Evolutionary conservation across 257 asterid species (phyloP), one percentile per base, ranked within the genome.

Genomic region (Cruciata laevipes): DNA sequence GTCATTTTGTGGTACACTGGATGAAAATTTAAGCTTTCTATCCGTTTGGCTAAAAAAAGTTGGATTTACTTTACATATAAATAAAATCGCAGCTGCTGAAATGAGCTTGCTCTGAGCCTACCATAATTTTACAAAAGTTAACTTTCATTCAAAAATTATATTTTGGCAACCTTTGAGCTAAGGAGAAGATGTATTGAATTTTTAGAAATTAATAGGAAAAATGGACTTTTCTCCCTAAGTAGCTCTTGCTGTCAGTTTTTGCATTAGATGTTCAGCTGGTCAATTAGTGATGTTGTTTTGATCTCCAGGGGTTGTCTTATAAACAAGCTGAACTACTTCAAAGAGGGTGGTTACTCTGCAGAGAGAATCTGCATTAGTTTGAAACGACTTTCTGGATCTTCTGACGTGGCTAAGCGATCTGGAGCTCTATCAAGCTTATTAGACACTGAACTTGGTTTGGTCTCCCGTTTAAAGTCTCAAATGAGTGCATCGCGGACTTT

Each of bases 261-360:
- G 40, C 58, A 7, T 52, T n/a, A 31, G 44, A 20, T 32, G 33
- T 53, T 14, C 32, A 31, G 21, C 37, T 37, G 33, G 33, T 32
- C n/a, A 51, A n/a, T 67, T 23, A 31, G 20, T 52, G n/a, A 52
- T 32, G 53, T 60, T 63, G n/a, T 72, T 67, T n/a, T 73, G 20
- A 76, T 75, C 63, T 75, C 56, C 74, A 90, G 95, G 84, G 86
- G 75, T 74, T 87, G 70, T 81, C 91, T 63, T 31, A 69, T 13
- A 90, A 86, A 87, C 89, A 83, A 73, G 77, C 89, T 70, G 97
- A 90, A 77, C 75, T 74, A 76, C 78, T 47, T n/a, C 61, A 88
- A 71, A 77, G 96, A 88, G 69, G 85, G 81, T 75, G 85, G 82
- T 73, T 68, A 52, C 63, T 81, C 65, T 78, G 68, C 77, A 52